Conservation (phyloP, 2,329 filamentous ascomycete species). For the Fusarium sp. region DNA sequence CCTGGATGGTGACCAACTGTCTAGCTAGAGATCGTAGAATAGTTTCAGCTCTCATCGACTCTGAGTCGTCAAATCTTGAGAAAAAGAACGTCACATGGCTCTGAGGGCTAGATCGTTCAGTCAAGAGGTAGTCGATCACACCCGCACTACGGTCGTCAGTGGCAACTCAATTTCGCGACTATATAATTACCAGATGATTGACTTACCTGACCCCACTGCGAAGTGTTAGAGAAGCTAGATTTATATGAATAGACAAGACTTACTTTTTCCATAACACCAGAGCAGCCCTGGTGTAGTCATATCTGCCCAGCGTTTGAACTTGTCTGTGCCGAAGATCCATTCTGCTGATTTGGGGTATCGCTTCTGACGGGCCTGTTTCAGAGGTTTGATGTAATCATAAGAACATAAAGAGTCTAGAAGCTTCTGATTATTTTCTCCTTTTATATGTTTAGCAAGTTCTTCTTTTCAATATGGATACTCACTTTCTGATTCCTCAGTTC, state of each 20-base stretch:
- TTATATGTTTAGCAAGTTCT: accelerated
- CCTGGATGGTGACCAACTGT: accelerated
- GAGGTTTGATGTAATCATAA: conserved; percentile 36
- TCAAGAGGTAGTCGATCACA: not conserved
- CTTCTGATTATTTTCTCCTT: conserved; percentile 25
- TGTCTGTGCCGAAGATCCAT: conserved; percentile 39
- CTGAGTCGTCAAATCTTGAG: not conserved
- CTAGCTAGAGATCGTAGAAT: not conserved
- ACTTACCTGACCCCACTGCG: conserved; percentile 44
- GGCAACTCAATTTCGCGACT: accelerated
- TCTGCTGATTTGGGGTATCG: conserved; percentile 39
- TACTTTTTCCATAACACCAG: conserved; percentile 47
- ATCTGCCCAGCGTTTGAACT: conserved; percentile 41
- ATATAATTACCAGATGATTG: not conserved
- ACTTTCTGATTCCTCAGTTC: accelerated
- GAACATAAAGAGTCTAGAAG: conserved; percentile 43
- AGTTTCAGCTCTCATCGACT: not conserved
- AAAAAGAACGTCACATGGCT: accelerated
- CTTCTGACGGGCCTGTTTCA: conserved; percentile 43
- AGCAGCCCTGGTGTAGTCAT: conserved; percentile 17
- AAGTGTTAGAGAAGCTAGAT: accelerated
- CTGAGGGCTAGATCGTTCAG: accelerated
- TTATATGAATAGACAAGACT: not conserved
- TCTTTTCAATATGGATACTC: accelerated
- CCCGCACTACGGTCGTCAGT: not conserved